A percentile compares a stretch with the other conserved stretches of the same genome.
Evolutionary conservation across 2,329 filamentous ascomycete genomes (phyloP).

Genomic region (Neodidymelliopsis sp.): DNA sequence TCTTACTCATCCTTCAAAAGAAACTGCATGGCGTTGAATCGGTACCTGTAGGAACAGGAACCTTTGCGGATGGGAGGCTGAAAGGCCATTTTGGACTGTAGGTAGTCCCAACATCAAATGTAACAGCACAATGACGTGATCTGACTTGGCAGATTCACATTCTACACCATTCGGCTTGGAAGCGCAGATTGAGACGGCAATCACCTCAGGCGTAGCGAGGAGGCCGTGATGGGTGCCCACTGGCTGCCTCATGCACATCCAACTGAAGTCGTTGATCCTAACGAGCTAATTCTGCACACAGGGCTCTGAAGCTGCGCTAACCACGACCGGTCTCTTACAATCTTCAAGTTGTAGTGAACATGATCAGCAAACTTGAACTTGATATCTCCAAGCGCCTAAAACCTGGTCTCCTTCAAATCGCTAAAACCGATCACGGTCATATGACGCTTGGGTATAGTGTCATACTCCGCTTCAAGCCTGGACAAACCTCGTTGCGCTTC

Average conservation of each 20-base stretch:
- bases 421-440: conserved; percentile 32
- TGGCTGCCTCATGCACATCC: background rate
- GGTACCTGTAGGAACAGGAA: conserved; percentile 7
- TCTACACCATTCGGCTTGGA: background rate
- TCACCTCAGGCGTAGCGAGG: background rate
- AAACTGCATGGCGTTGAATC: conserved; percentile 21
- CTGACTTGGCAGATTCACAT: conserved; percentile 19
- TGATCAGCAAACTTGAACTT: background rate
- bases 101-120: conserved; percentile 27
- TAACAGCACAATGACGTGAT: conserved; percentile 20
- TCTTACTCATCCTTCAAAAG: background rate
- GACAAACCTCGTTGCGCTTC: conserved; percentile 24
- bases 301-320: conserved; percentile 4
- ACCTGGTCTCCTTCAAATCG: background rate
- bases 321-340: background rate
- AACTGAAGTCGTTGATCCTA: background rate
- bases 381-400: background rate
- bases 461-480: conserved; percentile 29
- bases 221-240: background rate
- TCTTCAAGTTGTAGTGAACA: background rate
- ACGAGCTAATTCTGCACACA: conserved; percentile 4
- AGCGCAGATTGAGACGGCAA: background rate
- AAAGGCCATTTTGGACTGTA: conserved; percentile 23
- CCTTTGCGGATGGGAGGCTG: background rate
- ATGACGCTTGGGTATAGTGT: conserved; percentile 36